phyloP scores from a whole-genome alignment of 1,284 basidiomycete genomes.

The Trichosporon sp. region DNA sequence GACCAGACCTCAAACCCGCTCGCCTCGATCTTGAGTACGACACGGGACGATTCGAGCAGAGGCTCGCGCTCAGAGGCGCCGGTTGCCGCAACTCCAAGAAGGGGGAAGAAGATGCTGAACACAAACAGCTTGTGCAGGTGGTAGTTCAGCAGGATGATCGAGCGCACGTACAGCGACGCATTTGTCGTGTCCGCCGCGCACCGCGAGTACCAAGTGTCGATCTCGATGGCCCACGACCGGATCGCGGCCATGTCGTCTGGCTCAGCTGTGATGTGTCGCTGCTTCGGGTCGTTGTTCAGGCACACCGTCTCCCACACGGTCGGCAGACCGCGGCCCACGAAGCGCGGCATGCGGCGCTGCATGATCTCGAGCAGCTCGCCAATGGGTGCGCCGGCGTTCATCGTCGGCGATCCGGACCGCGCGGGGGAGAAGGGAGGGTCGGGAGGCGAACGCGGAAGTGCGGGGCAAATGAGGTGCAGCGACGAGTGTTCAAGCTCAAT shows the following conservation, averaged over 20 bases:
- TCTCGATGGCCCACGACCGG: slow-evolving; percentile 32
- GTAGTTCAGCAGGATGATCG: slow-evolving; percentile 36
- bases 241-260: slow-evolving; percentile 32
- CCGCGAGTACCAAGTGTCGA: slow-evolving; percentile 33
- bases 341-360: slow-evolving; percentile 35
- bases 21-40: slow-evolving; percentile 34
- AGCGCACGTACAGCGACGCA: slow-evolving; percentile 27
- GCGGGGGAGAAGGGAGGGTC: slow-evolving; percentile 29
- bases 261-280: slow-evolving; percentile 16
- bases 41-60: slow-evolving; percentile 31
- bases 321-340: slow-evolving; percentile 35
- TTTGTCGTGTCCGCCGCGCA: slow-evolving; percentile 25
- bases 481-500: slow-evolving; percentile 38
- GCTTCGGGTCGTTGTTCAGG: neutral
- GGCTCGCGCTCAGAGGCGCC: slow-evolving; percentile 26
- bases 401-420: slow-evolving; percentile 2
- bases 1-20: slow-evolving; percentile 37
- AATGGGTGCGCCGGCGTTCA: slow-evolving; percentile 28
- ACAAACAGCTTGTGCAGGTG: slow-evolving; percentile 38
- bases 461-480: slow-evolving; percentile 34
- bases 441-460: slow-evolving; percentile 29
- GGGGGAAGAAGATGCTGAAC: slow-evolving; percentile 34
- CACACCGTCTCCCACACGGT: slow-evolving; percentile 36
- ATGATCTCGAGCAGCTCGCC: slow-evolving; percentile 36
- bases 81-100: slow-evolving; percentile 28